Evolutionary conservation across 768 basidiomycete species (phyloP).

Genomic region (Leccinum disarticulatum): DNA sequence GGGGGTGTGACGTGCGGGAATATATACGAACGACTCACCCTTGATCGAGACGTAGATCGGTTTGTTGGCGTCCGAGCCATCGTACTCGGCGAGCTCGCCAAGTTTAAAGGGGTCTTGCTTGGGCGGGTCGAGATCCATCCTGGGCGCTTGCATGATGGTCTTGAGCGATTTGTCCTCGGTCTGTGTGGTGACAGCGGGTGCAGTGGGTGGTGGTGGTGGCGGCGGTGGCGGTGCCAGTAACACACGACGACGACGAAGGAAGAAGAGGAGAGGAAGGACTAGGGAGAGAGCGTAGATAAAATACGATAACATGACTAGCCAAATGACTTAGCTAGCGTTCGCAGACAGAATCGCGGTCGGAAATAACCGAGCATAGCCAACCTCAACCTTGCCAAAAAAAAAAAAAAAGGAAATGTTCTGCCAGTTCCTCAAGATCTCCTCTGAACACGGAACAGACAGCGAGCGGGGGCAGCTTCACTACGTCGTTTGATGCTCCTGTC

Average conservation of each 20-base stretch:
- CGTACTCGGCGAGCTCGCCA: slow-evolving; percentile 63
- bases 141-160: slow-evolving; percentile 71
- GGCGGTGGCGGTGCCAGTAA: slow-evolving; percentile 6
- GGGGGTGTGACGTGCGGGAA: not conserved
- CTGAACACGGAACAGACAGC: not conserved
- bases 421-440: not conserved
- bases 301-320: slow-evolving; percentile 9
- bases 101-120: slow-evolving; percentile 78
- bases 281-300: slow-evolving; percentile 34
- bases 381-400: not conserved
- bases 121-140: slow-evolving; percentile 61
- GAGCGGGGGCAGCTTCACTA: not conserved
- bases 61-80: slow-evolving; percentile 62
- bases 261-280: slow-evolving; percentile 31
- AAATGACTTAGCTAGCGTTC: not conserved
- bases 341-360: slow-evolving; percentile 12
- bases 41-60: slow-evolving; percentile 95
- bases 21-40: slow-evolving; percentile 52
- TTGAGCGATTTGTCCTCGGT: slow-evolving; percentile 39
- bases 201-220: not conserved
- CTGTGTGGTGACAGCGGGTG: slow-evolving; percentile 9
- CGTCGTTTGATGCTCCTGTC: not conserved
- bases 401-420: not conserved
- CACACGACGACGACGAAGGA: slow-evolving; percentile 20
- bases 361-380: slow-evolving; percentile 10